Evolutionary conservation across 306 rosid species (phyloP), one percentile per base, ranked within the genome.

Genomic region (Prinsepia uniflora): DNA sequence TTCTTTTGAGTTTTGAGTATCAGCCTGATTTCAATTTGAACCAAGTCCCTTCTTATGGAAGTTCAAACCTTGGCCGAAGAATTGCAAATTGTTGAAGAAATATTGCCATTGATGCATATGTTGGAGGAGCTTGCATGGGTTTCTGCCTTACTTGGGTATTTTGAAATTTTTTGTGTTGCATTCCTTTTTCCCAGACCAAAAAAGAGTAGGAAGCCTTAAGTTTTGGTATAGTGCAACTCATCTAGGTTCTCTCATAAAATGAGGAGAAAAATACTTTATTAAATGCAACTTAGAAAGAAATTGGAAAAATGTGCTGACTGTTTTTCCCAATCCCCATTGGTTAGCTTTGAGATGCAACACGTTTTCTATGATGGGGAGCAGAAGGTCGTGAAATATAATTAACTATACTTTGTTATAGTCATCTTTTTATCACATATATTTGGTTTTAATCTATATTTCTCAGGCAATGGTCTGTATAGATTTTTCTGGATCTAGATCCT

Each of bases 1-100:
- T 34, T n/a, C 36, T 65, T n/a, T n/a, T n/a, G n/a, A n/a, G n/a
- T 71, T 72, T 71, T 75, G 60, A 76, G 68, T 49, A 73, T 76
- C 54, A 20, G 11, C 54, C 68, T 30, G 43, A 47, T 48, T 77
- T 71, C 44, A 70, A 41, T 59, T 75, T 57, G 52, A 36, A 42
- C 69, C 41, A 20, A 65, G 22, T n/a, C 42, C 52, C 20, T 60
- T 60, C 6, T 4, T 20, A 41, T 69, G 61, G 11, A 52, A 39
- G 63, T 68, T 49, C 52, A 52, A 7, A 52, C n/a, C 42, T 49
- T 10, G 57, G 48, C 45, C 46, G 65, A 39, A 71, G 10, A 41
- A 62, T 64, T 71, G 54, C 10, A 11, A 52, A 39, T 43, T 53
- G 66, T 72, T 18, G 15, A 58, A n/a, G 40, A 50, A 19, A 22